Percentiles rank a stretch among this genome's conserved stretches.
phyloP scores from a whole-genome alignment of 768 basidiomycete genomes.

The Kwoniella sp. region DNA sequence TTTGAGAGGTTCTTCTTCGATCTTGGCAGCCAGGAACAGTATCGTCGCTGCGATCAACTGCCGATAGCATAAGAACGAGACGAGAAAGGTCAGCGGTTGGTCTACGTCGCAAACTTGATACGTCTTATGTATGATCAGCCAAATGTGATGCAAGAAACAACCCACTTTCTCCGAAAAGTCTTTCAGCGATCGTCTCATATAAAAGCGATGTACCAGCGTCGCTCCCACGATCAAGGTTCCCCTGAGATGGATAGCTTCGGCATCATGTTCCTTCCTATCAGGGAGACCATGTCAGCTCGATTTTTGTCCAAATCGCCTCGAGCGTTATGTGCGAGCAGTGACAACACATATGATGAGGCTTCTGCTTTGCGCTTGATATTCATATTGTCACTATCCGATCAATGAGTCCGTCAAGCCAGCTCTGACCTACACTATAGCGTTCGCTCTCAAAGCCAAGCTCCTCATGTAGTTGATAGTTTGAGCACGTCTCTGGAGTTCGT shows the following conservation, averaged over 20 bases:
- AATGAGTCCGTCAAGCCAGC: too few relatives aligned
- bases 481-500: slow-evolving; percentile 41
- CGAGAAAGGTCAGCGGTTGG: slow-evolving; percentile 2
- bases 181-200: slow-evolving; percentile 50
- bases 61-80: too few relatives aligned
- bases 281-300: background rate
- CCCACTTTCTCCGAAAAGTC: slow-evolving; percentile 37
- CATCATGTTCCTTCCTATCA: slow-evolving; percentile 2
- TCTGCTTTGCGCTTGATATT: too few relatives aligned
- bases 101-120: background rate
- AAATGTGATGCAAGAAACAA: background rate
- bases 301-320: too few relatives aligned
- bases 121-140: background rate
- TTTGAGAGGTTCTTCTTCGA: slow-evolving; percentile 49
- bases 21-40: slow-evolving; percentile 53
- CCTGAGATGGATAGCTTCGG: slow-evolving; percentile 11
- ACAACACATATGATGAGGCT: too few relatives aligned
- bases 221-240: slow-evolving; percentile 41
- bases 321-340: too few relatives aligned
- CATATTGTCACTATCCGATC: too few relatives aligned
- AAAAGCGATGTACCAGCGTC: slow-evolving; percentile 53
- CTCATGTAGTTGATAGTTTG: slow-evolving; percentile 33
- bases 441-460: slow-evolving; percentile 31
- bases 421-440: slow-evolving; percentile 10
- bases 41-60: slow-evolving; percentile 49